Percentiles rank a stretch among this genome's conserved stretches.
Conservation (phyloP, 768 basidiomycete genomes). For the Hirschioporus abietinus region DNA sequence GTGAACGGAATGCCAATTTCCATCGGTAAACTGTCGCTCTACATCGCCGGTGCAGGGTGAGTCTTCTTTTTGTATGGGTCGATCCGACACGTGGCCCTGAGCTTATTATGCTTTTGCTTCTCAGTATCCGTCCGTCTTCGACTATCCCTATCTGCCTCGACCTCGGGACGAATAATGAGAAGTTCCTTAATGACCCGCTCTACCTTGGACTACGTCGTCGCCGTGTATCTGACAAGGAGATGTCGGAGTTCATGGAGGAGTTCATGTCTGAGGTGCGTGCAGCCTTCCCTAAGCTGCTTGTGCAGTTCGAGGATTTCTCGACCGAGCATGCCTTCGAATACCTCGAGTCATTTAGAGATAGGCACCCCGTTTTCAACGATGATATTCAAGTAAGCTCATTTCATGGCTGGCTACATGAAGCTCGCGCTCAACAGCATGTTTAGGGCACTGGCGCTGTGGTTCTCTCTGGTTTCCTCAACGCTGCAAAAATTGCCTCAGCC, state of each 20-base stretch:
- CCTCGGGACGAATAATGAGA: conserved; percentile 83
- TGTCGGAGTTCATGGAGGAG: conserved; percentile 85
- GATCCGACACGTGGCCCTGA: not conserved
- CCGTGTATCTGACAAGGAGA: conserved; percentile 56
- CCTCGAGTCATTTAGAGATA: conserved; percentile 67
- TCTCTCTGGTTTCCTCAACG: conserved; percentile 85
- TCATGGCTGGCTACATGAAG: not conserved
- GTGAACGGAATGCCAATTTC: conserved; percentile 85
- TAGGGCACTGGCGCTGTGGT: conserved; percentile 86
- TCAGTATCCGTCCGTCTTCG: conserved; percentile 68
- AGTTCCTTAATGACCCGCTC: conserved; percentile 76
- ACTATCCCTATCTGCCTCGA: conserved; percentile 84
- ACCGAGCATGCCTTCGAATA: conserved; percentile 89
- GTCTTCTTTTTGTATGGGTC: conserved; percentile 24
- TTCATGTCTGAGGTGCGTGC: conserved; percentile 80
- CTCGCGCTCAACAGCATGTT: conserved; percentile 31
- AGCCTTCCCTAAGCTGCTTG: conserved; percentile 73
- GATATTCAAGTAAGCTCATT: conserved; percentile 62
- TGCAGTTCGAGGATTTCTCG: conserved; percentile 92
- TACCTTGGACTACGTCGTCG: conserved; percentile 82
- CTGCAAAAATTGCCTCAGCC: conserved; percentile 67
- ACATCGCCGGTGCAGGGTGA: conserved; percentile 86
- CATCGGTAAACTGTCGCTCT: conserved; percentile 89
- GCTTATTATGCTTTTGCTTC: not conserved
- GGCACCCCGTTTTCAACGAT: conserved; percentile 83